phyloP scores from a whole-genome alignment of 176 grass and related monocot species.

The Rhynchospora breviuscula region DNA sequence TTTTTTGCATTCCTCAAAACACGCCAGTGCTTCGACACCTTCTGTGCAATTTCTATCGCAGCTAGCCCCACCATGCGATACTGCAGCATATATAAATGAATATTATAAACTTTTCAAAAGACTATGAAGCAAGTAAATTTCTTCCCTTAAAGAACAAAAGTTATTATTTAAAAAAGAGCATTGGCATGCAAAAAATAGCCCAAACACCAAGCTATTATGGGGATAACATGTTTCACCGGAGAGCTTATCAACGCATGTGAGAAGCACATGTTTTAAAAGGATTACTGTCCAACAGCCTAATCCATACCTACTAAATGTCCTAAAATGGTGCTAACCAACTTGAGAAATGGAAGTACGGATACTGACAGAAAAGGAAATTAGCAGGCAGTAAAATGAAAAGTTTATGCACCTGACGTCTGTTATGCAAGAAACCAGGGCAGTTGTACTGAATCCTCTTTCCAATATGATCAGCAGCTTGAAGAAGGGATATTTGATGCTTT shows the following conservation, averaged over 20 bases:
- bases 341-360: not conserved
- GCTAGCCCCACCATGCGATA: constrained; percentile 93
- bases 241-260: not conserved
- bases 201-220: not conserved
- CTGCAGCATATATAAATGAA: constrained; percentile 41
- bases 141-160: constrained; percentile 4
- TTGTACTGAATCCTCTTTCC: constrained; percentile 85
- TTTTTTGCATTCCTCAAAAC: constrained; percentile 76
- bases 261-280: not conserved
- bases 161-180: not conserved
- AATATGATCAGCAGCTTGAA: constrained; percentile 66
- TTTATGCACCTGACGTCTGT: constrained; percentile 69
- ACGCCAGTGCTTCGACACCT: constrained; percentile 89
- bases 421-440: constrained; percentile 74
- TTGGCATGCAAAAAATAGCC: not conserved
- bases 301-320: not conserved
- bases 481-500: constrained; percentile 74
- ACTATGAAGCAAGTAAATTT: not conserved
- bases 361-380: not conserved
- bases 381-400: constrained; percentile 13
- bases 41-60: constrained; percentile 97
- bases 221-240: not conserved
- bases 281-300: not conserved
- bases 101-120: not conserved
- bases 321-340: not conserved